Evolutionary conservation across 805 yeast genomes (phyloP), one percentile per base, ranked within the genome.

Genomic region (Hermanozyma aechmeae): DNA sequence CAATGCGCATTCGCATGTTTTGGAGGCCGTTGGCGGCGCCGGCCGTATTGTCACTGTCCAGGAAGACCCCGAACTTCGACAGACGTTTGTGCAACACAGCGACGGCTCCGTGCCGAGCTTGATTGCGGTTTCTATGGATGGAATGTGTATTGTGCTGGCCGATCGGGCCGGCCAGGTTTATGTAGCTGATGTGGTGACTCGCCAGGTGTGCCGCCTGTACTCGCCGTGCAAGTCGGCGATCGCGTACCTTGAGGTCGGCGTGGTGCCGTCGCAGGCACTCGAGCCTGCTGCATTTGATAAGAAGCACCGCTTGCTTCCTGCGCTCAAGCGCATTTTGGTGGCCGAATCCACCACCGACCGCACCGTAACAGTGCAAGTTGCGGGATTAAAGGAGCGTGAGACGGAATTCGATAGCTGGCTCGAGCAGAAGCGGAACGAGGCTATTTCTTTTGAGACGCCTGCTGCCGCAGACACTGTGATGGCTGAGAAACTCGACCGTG

Each of bases 91-190:
- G 4, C 76, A 71, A 30, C 79, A 71, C 42, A 56, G 53, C 16
- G 61, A 30, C 32, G 15, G 12, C n/a, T n/a, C 16, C n/a, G 15
- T 6, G 3, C 71, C 81, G 2, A 71, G 83, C 0, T 56, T 71
- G 23, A 39, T 86, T 29, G 61, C 58, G 2, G 52, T 82, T 3
- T 74, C 86, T 5, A 57, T 80, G 45, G 96, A 87, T 48, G 95
- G 89, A 4, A 73, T 87, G 12, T 51, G 60, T 21, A 44, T 87
- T 5, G 58, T 80, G 3, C 71, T 85, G 5, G 96, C 96, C 20
- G 93, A 83, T 47, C 51, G 66, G 0, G 45, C 42, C n/a, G 96
- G 96, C 1, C 63, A 70, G 16, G 72, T 83, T 2, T 68, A 70
- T 23, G 64, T 77, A 1, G 68, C 78, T 42, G 96, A 89, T 51